Evolutionary conservation across 73 alveolate species (phyloP), one percentile per base, ranked within the genome.

Genomic region (Symbiodinium pilosum): DNA sequence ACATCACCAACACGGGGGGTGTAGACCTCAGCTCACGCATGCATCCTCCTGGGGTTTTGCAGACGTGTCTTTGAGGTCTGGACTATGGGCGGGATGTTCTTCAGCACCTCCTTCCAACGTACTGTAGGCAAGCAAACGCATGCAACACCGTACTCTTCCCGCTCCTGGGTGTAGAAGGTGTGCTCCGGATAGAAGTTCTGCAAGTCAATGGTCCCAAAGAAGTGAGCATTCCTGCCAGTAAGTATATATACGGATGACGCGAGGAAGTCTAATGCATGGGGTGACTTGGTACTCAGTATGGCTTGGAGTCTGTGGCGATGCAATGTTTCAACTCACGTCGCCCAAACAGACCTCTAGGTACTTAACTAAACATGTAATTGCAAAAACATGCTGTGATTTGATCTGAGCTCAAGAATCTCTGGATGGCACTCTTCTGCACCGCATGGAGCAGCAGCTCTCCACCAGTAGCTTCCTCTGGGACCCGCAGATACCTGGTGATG

Each of bases 141-240:
- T 77, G 52, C 21, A 77, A 73, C 14, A 30, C 40, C n/a, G n/a
- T n/a, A 41, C 2, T 43, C 47, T 24, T 43, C 36, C 30, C 28
- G 54, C 20, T 36, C 98, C 87, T 92, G 18, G 34, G 98, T 92
- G 73, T 92, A 92, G 83, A 92, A 92, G 42, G 69, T 41, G 20
- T 73, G 36, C 83, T 71, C 69, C 26, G 98, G 98, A 26, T 71
- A 92, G 91, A 92, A 92, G 59, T 92, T 92, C 83, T 92, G 98
- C 89, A 92, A 28, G 81, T 92, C 98, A 38, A 92, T 92, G 43
- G 98, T 92, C 77, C 44, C 91, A n/a, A 92, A 92, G 89, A 92
- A 92, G 39, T 92, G 98, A 30, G 98, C 43, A 71, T 92, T 92
- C 95, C 95, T 88, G n/a, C n/a, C n/a, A n/a, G n/a, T n/a, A n/a